A percentile compares a stretch with the other conserved stretches of the same genome.
phyloP scores from a whole-genome alignment of 441 rosid genomes.

The Syzygium syzygioides region DNA sequence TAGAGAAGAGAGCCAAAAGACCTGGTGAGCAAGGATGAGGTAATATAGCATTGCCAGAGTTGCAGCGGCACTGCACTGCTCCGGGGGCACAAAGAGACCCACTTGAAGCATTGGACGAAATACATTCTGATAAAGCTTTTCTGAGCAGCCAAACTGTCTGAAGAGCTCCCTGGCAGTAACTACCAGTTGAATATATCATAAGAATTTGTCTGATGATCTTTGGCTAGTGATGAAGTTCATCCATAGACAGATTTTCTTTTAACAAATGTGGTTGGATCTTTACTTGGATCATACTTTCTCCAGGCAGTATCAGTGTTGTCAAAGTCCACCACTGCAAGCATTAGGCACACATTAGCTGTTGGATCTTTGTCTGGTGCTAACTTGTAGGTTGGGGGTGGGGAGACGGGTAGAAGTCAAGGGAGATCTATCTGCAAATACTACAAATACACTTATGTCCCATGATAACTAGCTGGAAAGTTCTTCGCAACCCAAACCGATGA shows the following conservation, averaged over 20 bases:
- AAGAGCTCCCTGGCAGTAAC: slow-evolving; percentile 70
- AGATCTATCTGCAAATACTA: not conserved
- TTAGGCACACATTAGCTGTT: slow-evolving; percentile 1
- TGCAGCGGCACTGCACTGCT: slow-evolving; percentile 68
- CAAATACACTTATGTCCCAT: not conserved
- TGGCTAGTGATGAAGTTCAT: not conserved
- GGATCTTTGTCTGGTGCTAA: not conserved
- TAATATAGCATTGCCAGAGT: slow-evolving; percentile 42
- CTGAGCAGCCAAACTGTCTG: slow-evolving; percentile 53
- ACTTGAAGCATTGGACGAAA: slow-evolving; percentile 53
- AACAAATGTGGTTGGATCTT: slow-evolving; percentile 11
- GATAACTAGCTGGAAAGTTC: not conserved
- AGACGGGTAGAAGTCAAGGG: not conserved
- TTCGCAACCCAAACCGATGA: not conserved
- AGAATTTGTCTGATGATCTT: not conserved
- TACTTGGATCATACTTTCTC: slow-evolving; percentile 65
- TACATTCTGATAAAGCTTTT: slow-evolving; percentile 35
- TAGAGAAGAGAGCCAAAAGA: not conserved
- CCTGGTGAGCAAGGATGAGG: slow-evolving; percentile 53
- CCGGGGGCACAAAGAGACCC: slow-evolving; percentile 52
- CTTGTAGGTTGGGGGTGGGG: not conserved
- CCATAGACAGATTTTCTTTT: not conserved
- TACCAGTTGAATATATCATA: slow-evolving; percentile 23
- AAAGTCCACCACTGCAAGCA: slow-evolving; percentile 48
- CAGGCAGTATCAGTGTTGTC: slow-evolving; percentile 68